Evolutionary conservation across 2,329 filamentous ascomycete genomes (phyloP).

Genomic region (Knoxdaviesia capensis): DNA sequence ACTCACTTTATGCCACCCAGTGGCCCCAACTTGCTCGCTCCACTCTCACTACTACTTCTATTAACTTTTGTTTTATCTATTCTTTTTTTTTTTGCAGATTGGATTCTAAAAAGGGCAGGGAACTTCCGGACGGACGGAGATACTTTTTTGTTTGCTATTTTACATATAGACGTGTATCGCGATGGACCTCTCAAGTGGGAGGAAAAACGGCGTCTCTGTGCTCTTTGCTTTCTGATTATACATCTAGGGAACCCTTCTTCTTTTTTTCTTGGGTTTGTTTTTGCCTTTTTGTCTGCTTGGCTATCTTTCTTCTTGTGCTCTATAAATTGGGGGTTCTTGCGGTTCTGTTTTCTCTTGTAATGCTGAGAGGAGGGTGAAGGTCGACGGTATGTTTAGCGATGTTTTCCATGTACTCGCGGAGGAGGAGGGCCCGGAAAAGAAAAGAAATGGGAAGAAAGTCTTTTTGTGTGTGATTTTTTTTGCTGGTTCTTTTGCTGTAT

Average conservation of each 20-base stretch:
- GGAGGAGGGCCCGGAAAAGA: background rate
- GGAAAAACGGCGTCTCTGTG: background rate
- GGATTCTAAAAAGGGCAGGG: background rate
- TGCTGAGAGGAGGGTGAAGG: background rate
- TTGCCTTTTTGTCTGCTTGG: background rate
- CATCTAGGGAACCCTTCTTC: background rate
- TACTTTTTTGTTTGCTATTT: background rate
- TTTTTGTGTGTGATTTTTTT: background rate
- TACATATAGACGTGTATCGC: background rate
- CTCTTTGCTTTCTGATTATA: background rate
- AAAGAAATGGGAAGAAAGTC: conserved; percentile 1
- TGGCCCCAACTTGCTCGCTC: background rate
- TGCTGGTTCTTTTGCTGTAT: background rate
- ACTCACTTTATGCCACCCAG: too few species aligned
- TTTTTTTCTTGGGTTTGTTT: conserved; percentile 1
- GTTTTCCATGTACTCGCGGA: background rate
- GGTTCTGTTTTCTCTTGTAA: conserved; percentile 1
- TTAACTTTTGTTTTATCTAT: background rate
- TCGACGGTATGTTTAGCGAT: conserved; percentile 1
- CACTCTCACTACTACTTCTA: background rate
- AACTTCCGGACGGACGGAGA: background rate
- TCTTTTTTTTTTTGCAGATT: background rate
- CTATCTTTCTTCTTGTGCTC: conserved; percentile 2
- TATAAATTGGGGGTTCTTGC: background rate
- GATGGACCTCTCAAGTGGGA: background rate